phyloP scores from a whole-genome alignment of 2,329 filamentous ascomycete genomes.

The Alternaria sp. region DNA sequence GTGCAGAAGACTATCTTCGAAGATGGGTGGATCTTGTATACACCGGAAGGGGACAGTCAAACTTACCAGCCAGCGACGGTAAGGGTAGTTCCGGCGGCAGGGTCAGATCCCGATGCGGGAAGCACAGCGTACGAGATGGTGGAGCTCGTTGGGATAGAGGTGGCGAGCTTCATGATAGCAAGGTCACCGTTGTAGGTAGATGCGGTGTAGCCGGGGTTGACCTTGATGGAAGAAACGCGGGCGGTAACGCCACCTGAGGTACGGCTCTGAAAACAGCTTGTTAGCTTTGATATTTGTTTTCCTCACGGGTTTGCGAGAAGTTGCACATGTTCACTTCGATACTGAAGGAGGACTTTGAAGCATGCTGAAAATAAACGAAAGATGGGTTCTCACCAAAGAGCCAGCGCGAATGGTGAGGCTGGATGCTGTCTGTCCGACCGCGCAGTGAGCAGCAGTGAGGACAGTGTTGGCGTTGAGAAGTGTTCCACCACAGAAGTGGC shows the following conservation, averaged over 20 bases:
- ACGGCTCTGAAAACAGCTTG: constrained; percentile 12
- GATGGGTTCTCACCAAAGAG: constrained; percentile 11
- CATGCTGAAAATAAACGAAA: not conserved
- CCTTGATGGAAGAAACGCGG: constrained; percentile 27
- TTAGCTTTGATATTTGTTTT: not conserved
- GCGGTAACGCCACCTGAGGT: constrained; percentile 31
- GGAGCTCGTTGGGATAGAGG: constrained; percentile 31
- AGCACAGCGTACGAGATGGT: constrained; percentile 36
- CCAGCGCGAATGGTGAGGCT: constrained; percentile 29
- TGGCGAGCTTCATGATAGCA: constrained; percentile 39
- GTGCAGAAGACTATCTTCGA: not conserved
- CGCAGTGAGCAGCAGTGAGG: constrained; percentile 42
- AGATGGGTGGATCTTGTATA: not conserved
- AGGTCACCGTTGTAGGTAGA: constrained; percentile 32
- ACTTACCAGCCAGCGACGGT: constrained; percentile 37
- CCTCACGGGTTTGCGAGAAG: not conserved
- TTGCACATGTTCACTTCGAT: not conserved
- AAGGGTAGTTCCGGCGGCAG: constrained; percentile 25
- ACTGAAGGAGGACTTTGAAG: not conserved
- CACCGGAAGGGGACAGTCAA: not conserved
- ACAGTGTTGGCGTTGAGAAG: constrained; percentile 42
- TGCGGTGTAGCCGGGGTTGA: constrained; percentile 33
- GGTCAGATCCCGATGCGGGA: constrained; percentile 33
- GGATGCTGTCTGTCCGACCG: constrained; percentile 10
- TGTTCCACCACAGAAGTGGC: constrained; percentile 41